Conservation (phyloP, 164 flowering plant genomes). For the Paratinospora sagittata region DNA sequence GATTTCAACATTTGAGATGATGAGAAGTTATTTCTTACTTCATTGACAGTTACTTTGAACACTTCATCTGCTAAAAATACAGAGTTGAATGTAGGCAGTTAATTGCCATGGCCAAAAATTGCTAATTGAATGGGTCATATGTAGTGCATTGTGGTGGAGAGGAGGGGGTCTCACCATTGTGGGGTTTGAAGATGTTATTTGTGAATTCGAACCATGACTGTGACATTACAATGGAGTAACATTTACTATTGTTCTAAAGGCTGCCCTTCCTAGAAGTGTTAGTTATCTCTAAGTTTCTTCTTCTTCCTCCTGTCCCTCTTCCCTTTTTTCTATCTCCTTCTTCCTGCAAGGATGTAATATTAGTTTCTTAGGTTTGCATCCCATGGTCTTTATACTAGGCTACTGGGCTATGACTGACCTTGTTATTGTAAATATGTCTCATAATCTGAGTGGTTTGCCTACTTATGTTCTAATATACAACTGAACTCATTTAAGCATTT, state of each 20-base stretch:
- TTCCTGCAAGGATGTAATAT: background rate
- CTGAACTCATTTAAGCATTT: too few relatives aligned
- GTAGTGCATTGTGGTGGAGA: too few relatives aligned
- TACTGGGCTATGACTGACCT: background rate
- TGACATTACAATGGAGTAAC: background rate
- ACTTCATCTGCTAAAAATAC: background rate
- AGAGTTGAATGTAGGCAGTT: background rate
- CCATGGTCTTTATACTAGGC: background rate
- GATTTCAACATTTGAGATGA: background rate
- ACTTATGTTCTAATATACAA: too few relatives aligned
- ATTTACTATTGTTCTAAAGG: background rate
- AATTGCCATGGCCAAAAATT: too few relatives aligned
- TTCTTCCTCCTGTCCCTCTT: background rate
- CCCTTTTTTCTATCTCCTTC: background rate
- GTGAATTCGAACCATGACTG: background rate
- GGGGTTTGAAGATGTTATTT: background rate
- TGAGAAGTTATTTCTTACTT: background rate
- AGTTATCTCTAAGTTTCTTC: background rate
- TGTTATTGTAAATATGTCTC: background rate
- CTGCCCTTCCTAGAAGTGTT: background rate
- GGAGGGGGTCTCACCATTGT: too few relatives aligned
- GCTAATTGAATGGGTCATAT: too few relatives aligned
- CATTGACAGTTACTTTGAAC: background rate
- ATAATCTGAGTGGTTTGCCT: background rate
- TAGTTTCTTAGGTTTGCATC: background rate